These are phyloP conservation scores for Beauveria sp. DNA, from an alignment of 2,329 filamentous ascomycete species.

Conservation along the genomic window DNA sequence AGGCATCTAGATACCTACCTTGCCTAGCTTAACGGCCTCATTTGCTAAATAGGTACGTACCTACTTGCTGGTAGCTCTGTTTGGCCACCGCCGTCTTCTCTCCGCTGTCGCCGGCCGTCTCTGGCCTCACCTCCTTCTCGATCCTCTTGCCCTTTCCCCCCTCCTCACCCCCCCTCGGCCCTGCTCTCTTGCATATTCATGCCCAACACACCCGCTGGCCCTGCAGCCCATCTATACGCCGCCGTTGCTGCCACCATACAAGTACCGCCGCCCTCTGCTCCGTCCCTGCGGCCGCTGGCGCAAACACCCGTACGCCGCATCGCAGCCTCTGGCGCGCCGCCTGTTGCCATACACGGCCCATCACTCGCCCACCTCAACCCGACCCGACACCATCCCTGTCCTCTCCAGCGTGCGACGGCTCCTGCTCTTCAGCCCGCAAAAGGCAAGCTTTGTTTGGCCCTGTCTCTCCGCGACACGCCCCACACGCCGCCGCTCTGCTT, in stretches of 20 bases:
- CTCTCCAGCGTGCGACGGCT: background rate
- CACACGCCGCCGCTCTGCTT: conserved; percentile 6
- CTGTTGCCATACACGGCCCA: background rate
- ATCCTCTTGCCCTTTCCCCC: background rate
- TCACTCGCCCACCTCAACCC: conserved; percentile 3
- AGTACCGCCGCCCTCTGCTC: conserved; percentile 3
- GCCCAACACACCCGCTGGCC: conserved; percentile 8
- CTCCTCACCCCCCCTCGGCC: background rate
- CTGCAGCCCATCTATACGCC: conserved; percentile 2
- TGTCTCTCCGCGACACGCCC: conserved; percentile 8
- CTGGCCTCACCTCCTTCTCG: background rate
- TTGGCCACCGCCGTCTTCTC: background rate
- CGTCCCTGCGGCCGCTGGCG: conserved; percentile 6
- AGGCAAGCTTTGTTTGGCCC: conserved; percentile 7
- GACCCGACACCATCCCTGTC: conserved; percentile 8
- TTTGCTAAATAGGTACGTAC: background rate
- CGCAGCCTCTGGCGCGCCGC: conserved; percentile 5
- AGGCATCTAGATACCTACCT: too few species aligned
- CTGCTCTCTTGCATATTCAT: conserved; percentile 8
- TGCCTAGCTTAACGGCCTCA: too few species aligned
- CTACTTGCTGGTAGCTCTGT: background rate
- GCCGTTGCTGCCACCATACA: background rate
- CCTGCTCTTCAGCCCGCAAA: conserved; percentile 7
- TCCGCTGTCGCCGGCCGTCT: background rate
- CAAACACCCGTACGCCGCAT: conserved; percentile 10